Evolutionary conservation across 192 early-diverging fungal genomes (phyloP), one percentile per base, ranked within the genome.

Genomic region (Coemansia sp.): DNA sequence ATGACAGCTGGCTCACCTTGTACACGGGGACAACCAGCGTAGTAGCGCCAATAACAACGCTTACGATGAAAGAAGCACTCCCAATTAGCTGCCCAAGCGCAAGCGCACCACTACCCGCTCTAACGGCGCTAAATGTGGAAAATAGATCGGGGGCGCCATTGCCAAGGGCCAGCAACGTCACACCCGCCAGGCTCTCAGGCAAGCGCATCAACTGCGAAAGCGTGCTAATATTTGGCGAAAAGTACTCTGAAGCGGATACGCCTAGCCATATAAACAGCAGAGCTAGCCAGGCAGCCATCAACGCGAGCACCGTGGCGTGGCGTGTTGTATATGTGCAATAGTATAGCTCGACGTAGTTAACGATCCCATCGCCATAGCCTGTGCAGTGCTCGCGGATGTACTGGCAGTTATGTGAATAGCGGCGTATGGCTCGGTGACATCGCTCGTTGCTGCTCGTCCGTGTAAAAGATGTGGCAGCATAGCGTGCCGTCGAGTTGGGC

Each of bases 91-190:
- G 94, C 19, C 97, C 95, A 15, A 98, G 79, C 4, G 95, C 95
- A 42, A 97, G 69, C 1, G 90, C 91, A 21, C 90, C 91, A 53
- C 89, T 87, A 25, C 87, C 86, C 4, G 89, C 85, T 7, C 85
- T 72, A 64, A 93, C 87, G 6, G 92, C 91, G 38, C 88, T 93
- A 41, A 92, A 96, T 0, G 95, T 96, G 45, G 93, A 89, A 64
- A 96, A 93, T 27, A 98, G 71, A 70, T 98, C 97, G 1, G 94
- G 94, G 5, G 92, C 91, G 21, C 94, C 96, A 76, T 98, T 98
- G 12, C 95, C 95, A 23, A 92, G 84, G 0, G 92, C 92, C n/a
- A 94, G 73, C 77, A 94, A 86, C 23, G 91, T 89, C 1, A 91
- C 90, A 0, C 91, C 90, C 3, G 90, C 90, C 76, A 98, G 85